Percentiles rank a stretch among this genome's conserved stretches.
Evolutionary conservation across 2,329 filamentous ascomycete species (phyloP).

Genomic region (Penicillium sp.): DNA sequence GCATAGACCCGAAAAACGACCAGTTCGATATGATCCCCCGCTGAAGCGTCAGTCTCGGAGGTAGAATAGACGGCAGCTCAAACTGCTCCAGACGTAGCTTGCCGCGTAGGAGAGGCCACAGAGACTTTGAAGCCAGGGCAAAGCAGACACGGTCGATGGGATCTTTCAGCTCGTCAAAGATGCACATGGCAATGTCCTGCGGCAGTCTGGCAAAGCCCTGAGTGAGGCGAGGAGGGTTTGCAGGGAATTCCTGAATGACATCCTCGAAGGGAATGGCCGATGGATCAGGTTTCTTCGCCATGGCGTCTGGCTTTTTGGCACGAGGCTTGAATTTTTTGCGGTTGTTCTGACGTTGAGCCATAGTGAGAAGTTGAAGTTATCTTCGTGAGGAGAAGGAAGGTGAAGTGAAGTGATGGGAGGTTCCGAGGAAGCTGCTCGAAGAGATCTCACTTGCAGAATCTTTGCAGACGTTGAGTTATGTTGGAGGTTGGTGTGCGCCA

Average conservation of each 20-base stretch:
- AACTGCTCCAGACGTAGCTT: not conserved
- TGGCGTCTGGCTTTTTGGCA: not conserved
- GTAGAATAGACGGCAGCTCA: not conserved
- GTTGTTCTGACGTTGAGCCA: not conserved
- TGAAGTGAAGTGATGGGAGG: no score
- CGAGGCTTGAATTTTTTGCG: not conserved
- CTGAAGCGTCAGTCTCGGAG: not conserved
- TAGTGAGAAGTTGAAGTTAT: no score
- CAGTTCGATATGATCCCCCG: not conserved
- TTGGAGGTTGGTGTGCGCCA: no score
- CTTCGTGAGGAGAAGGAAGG: no score
- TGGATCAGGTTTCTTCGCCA: not conserved
- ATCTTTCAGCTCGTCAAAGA: not conserved
- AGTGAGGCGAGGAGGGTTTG: not conserved
- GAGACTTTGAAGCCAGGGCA: not conserved
- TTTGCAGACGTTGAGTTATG: no score
- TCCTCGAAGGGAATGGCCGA: not conserved
- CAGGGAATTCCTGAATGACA: not conserved
- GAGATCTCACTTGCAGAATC: no score
- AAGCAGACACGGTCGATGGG: not conserved
- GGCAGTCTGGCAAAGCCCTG: constrained; percentile 5
- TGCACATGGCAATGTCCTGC: constrained; percentile 1
- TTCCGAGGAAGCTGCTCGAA: no score
- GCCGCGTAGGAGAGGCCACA: not conserved
- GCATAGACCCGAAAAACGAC: not conserved